Evolutionary conservation across 176 grass and related monocot species (phyloP).

Genomic region (Oryza australiensis): DNA sequence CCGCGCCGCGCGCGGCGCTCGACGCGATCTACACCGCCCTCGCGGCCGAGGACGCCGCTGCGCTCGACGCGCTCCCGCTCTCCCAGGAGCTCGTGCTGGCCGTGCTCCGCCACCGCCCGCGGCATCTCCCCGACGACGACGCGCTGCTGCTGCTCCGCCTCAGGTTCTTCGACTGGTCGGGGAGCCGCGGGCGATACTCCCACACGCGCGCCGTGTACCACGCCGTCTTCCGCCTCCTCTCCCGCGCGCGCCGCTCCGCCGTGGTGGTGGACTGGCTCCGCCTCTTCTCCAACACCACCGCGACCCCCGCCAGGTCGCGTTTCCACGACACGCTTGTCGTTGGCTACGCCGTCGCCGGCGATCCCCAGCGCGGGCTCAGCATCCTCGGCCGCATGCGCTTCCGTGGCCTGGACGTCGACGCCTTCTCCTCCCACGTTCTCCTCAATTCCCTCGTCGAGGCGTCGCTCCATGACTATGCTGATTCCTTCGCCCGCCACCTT

Average conservation of each 20-base stretch:
- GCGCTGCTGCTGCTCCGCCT: constrained; percentile 68
- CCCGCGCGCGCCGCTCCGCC: constrained; percentile 41
- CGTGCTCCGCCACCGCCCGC: constrained; percentile 55
- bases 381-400: constrained; percentile 76
- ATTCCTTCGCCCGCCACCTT: constrained; percentile 58
- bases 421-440: constrained; percentile 69
- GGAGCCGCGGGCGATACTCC: constrained; percentile 49
- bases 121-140: constrained; percentile 9
- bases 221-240: constrained; percentile 61
- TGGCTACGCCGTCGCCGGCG: constrained; percentile 78
- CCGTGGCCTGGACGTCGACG: constrained; percentile 61
- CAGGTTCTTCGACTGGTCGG: constrained; percentile 90
- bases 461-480: constrained; percentile 72
- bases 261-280: constrained; percentile 83
- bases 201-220: constrained; percentile 74
- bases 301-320: constrained; percentile 31
- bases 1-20: constrained; percentile 27
- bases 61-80: constrained; percentile 58
- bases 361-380: constrained; percentile 73
- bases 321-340: constrained; percentile 84
- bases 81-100: constrained; percentile 58
- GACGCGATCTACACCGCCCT: constrained; percentile 78
- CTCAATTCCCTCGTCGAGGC: constrained; percentile 89
- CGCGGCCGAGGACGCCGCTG: constrained; percentile 38
- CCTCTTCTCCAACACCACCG: constrained; percentile 54